These are phyloP conservation scores for Chaetoceros muelleri DNA, from an alignment of 108 stramenopile species.

Conservation along the genomic window DNA sequence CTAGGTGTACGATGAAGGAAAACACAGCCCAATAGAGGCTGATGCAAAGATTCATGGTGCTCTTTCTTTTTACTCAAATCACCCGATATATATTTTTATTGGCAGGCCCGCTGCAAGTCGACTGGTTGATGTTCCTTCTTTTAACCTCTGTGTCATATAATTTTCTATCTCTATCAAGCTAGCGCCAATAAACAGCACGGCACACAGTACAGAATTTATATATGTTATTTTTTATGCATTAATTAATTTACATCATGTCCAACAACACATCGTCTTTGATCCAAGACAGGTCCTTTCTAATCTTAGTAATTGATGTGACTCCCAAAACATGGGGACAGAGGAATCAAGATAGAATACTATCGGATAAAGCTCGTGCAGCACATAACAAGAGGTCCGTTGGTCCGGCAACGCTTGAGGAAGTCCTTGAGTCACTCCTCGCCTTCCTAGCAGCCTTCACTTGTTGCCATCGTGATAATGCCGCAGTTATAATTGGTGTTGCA, in stretches of 20 bases:
- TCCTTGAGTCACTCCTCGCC: conserved; percentile 40
- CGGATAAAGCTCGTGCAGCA: conserved; percentile 37
- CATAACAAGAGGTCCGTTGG: conserved; percentile 51
- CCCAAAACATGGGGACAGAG: conserved; percentile 71
- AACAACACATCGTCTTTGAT: not conserved
- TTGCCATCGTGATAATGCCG: conserved; percentile 46
- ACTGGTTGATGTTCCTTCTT: no score
- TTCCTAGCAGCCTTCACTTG: conserved; percentile 37
- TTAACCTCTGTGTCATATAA: no score
- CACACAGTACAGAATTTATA: no score
- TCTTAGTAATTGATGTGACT: conserved; percentile 61
- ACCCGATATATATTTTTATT: no score
- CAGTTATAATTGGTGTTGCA: conserved; percentile 66
- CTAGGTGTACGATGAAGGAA: no score
- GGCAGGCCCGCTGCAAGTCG: no score
- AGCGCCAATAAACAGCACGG: no score
- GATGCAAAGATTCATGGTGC: no score
- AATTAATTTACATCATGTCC: not conserved
- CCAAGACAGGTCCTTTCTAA: conserved; percentile 37
- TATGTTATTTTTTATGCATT: no score
- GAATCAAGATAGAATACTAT: conserved; percentile 28
- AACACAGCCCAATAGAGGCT: no score
- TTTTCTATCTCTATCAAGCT: no score
- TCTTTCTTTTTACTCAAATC: no score
- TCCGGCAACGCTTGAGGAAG: conserved; percentile 62